Base-by-base conservation (phyloP, 257 asterid species). In the Coffea eugenioides region DNA sequence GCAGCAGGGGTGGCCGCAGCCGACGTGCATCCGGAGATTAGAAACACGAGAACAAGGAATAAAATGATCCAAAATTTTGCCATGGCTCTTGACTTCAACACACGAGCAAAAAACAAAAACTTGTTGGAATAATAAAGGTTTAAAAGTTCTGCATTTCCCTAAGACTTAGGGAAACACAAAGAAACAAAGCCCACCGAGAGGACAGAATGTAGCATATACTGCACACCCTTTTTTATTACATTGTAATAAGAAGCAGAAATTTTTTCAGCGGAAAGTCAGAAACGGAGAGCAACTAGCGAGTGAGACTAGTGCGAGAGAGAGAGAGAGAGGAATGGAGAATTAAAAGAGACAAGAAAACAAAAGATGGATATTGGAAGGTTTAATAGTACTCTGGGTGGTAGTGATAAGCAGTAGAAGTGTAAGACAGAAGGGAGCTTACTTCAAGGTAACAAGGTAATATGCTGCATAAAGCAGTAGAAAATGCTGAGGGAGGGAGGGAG, bases 1-100 rank as follows among this genome's bases (percentile, higher is more conserved):
- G 95, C 91, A 82, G 91, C 93, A 23, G 99, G 96, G 2, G 92
- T 87, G 74, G 95, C 97, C 46, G 98, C 87, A 80, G 86, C 94
- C 46, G 94, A 86, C 3, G 97, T 89, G 74, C 86, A 87, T 34
- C 88, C 94, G 83, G 83, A 82, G 62, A 89, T 81, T 75, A 88
- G 83, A 9, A 91, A 31, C 78, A 88, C 75, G 70, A 90, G 75
- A 76, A 86, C 52, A 11, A 88, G 80, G 52, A 85, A 76, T 65
- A 89, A 74, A 78, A 86, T 41, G 49, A 80, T 43, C 83, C 78
- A 49, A 52, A 83, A 88, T 79, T 83, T 93, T 64, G 84, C 84
- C 98, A 95, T 92, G 85, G 54, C 81, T 72, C 80, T 34, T 48
- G 70, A 25, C 39, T 56, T 82, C 81, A 64, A 6, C 72, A 69